These are phyloP conservation scores for Clitopilus passeckerianus DNA, from an alignment of 768 basidiomycete genomes.

Conservation along the genomic window DNA sequence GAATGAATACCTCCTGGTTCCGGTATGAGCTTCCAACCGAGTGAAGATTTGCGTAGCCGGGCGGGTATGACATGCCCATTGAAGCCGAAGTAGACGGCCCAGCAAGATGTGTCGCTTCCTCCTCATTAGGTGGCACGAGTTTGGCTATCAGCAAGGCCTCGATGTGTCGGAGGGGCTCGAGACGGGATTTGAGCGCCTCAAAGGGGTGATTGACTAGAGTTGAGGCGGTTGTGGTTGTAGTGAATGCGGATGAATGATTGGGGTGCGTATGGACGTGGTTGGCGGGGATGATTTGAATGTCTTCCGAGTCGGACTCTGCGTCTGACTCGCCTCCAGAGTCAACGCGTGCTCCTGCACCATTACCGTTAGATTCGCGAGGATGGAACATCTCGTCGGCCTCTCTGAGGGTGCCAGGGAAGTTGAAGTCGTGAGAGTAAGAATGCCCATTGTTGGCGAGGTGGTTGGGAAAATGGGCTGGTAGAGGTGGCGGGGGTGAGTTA, in stretches of 20 bases:
- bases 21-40: conserved; percentile 16
- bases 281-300: conserved; percentile 3
- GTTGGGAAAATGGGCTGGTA: conserved; percentile 7
- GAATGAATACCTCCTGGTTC: conserved; percentile 54
- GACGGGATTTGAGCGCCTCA: conserved; percentile 54
- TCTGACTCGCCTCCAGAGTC: conserved; percentile 18
- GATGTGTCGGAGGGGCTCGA: conserved; percentile 64
- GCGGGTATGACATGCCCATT: conserved; percentile 9
- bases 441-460: conserved; percentile 7
- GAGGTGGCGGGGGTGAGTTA: conserved; percentile 13
- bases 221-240: not conserved
- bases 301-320: conserved; percentile 17
- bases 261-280: conserved; percentile 7
- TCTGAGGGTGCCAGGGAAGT: conserved; percentile 13
- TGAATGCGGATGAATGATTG: conserved; percentile 15
- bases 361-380: not conserved
- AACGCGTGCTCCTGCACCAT: conserved; percentile 3
- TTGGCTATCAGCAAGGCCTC: conserved; percentile 67
- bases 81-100: conserved; percentile 12
- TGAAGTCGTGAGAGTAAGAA: conserved; percentile 11
- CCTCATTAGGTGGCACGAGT: conserved; percentile 65
- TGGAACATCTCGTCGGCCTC: conserved; percentile 10
- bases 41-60: conserved; percentile 13
- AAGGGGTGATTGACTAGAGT: conserved; percentile 29
- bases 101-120: conserved; percentile 41